Evolutionary conservation across 768 basidiomycete species (phyloP).

Genomic region (Gymnopilus junonius): DNA sequence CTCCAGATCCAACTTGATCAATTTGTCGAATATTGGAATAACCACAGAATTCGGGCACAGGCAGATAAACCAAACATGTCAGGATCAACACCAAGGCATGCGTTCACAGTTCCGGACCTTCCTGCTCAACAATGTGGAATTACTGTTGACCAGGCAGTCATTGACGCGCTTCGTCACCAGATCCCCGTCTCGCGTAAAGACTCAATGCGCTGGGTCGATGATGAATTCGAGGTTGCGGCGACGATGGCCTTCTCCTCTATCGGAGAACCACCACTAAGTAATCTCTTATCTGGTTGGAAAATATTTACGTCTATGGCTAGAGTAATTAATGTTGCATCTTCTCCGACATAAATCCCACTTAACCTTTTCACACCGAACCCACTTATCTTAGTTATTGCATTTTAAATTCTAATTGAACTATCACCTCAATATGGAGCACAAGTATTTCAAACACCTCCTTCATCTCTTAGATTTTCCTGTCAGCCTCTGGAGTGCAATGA

Average conservation of each 20-base stretch:
- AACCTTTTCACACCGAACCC: neutral
- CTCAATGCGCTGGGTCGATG: slow-evolving; percentile 22
- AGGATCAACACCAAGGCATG: slow-evolving; percentile 25
- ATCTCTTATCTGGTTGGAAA: slow-evolving; percentile 10
- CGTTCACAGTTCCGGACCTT: slow-evolving; percentile 15
- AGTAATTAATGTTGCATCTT: slow-evolving; percentile 6
- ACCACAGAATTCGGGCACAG: slow-evolving; percentile 25
- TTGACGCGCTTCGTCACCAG: slow-evolving; percentile 20
- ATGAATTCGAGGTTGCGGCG: slow-evolving; percentile 14
- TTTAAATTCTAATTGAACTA: too few species aligned
- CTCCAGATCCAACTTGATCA: slow-evolving; percentile 27
- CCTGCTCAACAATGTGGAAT: slow-evolving; percentile 19
- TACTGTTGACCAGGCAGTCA: slow-evolving; percentile 13
- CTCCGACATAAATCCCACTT: neutral
- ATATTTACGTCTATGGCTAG: slow-evolving; percentile 5
- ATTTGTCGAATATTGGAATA: slow-evolving; percentile 31
- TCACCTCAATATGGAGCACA: too few species aligned
- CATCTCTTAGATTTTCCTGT: too few species aligned
- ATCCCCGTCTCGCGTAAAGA: slow-evolving; percentile 19
- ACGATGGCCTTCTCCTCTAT: slow-evolving; percentile 1
- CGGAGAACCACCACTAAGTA: slow-evolving; percentile 8
- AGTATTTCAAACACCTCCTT: too few species aligned
- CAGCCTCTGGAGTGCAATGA: too few species aligned
- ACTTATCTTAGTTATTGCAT: too few species aligned
- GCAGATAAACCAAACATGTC: slow-evolving; percentile 28